These are phyloP conservation scores for Licmophora abbreviata DNA, from an alignment of 108 stramenopile genomes.

Conservation along the genomic window DNA sequence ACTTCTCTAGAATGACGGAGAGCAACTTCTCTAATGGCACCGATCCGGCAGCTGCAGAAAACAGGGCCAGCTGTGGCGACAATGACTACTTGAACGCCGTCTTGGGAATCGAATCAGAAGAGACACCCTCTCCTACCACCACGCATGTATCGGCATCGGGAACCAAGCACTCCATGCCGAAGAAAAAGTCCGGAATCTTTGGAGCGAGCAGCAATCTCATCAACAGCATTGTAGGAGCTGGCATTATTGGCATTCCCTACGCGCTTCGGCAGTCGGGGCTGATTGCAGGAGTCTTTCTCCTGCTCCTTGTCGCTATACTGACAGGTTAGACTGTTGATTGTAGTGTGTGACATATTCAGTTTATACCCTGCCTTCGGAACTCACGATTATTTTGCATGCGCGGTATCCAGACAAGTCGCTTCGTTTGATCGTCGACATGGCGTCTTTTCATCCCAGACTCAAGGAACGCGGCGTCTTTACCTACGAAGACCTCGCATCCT, in stretches of 20 bases:
- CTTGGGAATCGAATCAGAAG: neutral
- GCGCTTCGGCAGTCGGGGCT: constrained; percentile 59
- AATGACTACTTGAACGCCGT: neutral
- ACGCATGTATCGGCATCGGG: too few relatives aligned
- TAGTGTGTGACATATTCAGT: neutral
- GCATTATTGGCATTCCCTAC: constrained; percentile 83
- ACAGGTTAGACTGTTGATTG: constrained; percentile 24
- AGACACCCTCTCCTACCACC: neutral
- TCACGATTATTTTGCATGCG: neutral
- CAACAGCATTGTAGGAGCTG: constrained; percentile 81
- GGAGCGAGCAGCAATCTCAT: constrained; percentile 70
- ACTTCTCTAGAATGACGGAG: too few relatives aligned
- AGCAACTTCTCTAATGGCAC: too few relatives aligned
- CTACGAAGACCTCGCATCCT: constrained; percentile 55
- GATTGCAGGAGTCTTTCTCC: constrained; percentile 44
- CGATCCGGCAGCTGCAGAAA: too few relatives aligned
- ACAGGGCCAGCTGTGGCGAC: neutral
- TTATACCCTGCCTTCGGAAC: neutral
- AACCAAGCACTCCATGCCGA: constrained; percentile 46
- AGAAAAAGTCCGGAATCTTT: constrained; percentile 47
- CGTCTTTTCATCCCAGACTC: constrained; percentile 55
- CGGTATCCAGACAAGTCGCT: constrained; percentile 42
- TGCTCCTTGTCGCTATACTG: constrained; percentile 48
- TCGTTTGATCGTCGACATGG: constrained; percentile 63
- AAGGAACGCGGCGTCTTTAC: constrained; percentile 37